Conservation (phyloP, 306 rosid species). For the Arachis stenosperma region DNA sequence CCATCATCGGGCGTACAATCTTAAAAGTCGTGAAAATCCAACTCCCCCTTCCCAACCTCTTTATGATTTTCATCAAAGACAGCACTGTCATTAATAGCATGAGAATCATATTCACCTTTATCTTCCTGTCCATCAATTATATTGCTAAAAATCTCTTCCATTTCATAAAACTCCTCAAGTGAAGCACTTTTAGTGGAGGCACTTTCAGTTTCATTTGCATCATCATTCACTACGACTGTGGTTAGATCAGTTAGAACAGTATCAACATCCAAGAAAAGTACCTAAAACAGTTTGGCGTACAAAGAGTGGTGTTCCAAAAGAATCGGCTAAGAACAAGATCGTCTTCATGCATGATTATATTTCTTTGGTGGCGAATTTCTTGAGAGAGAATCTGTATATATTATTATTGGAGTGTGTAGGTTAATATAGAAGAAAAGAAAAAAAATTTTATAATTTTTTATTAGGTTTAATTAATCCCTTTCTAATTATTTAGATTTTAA, state of each 20-base stretch:
- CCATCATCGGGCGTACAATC: conserved; percentile 74
- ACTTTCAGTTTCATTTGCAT: conserved; percentile 71
- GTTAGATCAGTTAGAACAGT: conserved; percentile 76
- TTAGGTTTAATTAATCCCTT: no score
- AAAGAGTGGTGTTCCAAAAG: no score
- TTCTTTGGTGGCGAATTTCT: no score
- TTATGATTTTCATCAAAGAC: conserved; percentile 49
- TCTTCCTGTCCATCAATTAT: conserved; percentile 70
- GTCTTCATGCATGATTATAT: no score
- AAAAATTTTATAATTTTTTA: no score
- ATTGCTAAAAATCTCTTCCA: conserved; percentile 92
- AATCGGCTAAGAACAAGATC: no score
- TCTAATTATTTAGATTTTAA: no score
- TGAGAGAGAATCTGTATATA: no score
- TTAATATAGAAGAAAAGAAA: no score
- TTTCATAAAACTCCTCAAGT: conserved; percentile 98
- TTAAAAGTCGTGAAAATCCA: conserved; percentile 69
- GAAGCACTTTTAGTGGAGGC: conserved; percentile 75
- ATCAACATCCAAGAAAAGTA: conserved; percentile 88
- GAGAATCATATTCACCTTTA: conserved; percentile 57
- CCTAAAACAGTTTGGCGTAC: conserved; percentile 61
- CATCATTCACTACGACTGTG: conserved; percentile 60
- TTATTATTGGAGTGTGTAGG: no score
- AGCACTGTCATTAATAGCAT: conserved; percentile 44
- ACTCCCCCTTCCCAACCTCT: conserved; percentile 71